Evolutionary conservation across 2,329 filamentous ascomycete species (phyloP), one percentile per base, ranked within the genome.

Genomic region (Pseudogymnoascus sp.): DNA sequence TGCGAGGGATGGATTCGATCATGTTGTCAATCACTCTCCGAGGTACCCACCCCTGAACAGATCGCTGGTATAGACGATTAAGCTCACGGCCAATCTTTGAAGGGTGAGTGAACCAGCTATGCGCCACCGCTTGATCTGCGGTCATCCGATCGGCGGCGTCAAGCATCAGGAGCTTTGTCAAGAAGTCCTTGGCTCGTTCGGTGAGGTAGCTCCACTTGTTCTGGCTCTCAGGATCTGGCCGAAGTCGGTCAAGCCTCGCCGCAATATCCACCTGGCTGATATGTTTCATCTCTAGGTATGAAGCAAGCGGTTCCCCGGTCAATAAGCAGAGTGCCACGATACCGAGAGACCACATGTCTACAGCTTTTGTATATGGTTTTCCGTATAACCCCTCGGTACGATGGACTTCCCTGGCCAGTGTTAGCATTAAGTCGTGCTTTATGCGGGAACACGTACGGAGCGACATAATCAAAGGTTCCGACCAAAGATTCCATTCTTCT

Each of bases 51-150:
- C 68, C 70, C 31, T 65, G 46, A 22, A 66, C 67, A 7, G 69
- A 66, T 63, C 67, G 65, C 11, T 62, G 26, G 38, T 70, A 72
- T 10, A 68, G 64, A n/a, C 68, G 65, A 31, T 70, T 65, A 19
- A 72, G 65, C 5, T 65, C 61, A 10, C 37, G 37, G n/a, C 68
- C 70, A 63, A 72, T 69, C 1, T 64, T 41, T 8, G 26, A 43
- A 19, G 69, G 68, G 19, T 66, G 66, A 16, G 63, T 69, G 63
- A 79, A 73, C 78, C 78, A 80, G 33, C 63, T 40, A 66, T 79
- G 76, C 16, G 64, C 46, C 59, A 74, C 68, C 19, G 74, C 72
- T 64, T 73, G 60, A 1, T 46, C 37, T 4, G 75, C 74, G 22
- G 74, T 75, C 56, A 76, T 72, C 60, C 78, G 71, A 10, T 64